Conservation (phyloP, 108 stramenopile genomes). For the Nitzschia palea region DNA sequence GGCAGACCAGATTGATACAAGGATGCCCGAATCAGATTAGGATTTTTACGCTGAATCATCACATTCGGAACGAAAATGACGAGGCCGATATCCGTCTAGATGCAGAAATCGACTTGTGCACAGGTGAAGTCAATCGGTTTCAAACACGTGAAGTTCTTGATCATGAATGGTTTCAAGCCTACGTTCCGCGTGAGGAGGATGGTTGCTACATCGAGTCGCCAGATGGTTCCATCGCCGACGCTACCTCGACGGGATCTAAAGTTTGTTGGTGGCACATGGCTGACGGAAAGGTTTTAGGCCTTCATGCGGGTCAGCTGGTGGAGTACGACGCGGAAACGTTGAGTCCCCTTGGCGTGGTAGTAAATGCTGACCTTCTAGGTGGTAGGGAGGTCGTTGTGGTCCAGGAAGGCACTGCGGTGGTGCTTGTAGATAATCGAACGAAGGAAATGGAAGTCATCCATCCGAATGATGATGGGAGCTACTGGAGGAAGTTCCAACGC, state of each 20-base stretch:
- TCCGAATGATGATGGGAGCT: slow-evolving; percentile 94
- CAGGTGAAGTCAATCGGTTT: not conserved
- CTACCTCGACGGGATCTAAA: not conserved
- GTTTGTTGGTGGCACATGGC: slow-evolving; percentile 91
- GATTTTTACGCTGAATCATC: slow-evolving; percentile 91
- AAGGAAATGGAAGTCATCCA: slow-evolving; percentile 77
- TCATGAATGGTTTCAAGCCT: slow-evolving; percentile 36
- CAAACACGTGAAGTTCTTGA: not conserved
- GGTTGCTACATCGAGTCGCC: slow-evolving; percentile 42
- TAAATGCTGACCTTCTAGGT: slow-evolving; percentile 76
- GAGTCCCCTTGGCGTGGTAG: slow-evolving; percentile 91
- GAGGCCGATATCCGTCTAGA: slow-evolving; percentile 65
- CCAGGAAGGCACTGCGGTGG: slow-evolving; percentile 7
- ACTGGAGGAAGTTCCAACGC: slow-evolving; percentile 92
- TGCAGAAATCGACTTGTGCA: slow-evolving; percentile 31
- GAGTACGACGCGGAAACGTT: slow-evolving; percentile 92
- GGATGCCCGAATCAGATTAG: slow-evolving; percentile 83
- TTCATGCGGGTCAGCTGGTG: slow-evolving; percentile 86
- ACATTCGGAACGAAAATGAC: slow-evolving; percentile 59
- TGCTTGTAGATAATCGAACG: slow-evolving; percentile 12
- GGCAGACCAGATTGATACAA: slow-evolving; percentile 85
- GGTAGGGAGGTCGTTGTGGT: slow-evolving; percentile 75
- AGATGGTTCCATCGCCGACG: slow-evolving; percentile 21
- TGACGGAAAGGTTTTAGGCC: slow-evolving; percentile 87
- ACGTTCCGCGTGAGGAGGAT: slow-evolving; percentile 39